Evolutionary conservation across 768 basidiomycete species (phyloP), one percentile per base, ranked within the genome.

Genomic region (Tephrocybe sp.): DNA sequence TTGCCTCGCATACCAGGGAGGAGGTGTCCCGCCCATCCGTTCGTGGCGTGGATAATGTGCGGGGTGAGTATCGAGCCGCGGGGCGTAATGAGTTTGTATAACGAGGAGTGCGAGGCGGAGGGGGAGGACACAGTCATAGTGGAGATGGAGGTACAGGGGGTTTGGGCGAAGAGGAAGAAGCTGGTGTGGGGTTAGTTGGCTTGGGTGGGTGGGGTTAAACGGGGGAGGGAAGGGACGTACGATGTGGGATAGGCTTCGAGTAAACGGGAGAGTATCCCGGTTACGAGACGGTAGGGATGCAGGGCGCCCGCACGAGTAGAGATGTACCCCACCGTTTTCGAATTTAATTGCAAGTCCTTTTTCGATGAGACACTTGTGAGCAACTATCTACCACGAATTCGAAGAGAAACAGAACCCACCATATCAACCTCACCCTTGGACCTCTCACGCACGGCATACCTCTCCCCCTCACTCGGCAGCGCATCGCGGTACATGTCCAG

Each of bases 21-120:
- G 39, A 95, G 77, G 55, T 89, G 84, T 1, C 88, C 81, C 2
- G 74, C 71, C 83, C 91, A 93, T 16, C 79, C 91, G 63, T 96
- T 96, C 2, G 90, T 92, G 2, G 89, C 88, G 62, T 92, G 91
- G 10, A 95, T 71, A 38, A 95, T 74, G 63, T 89, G 87, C 2
- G 65, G 67, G 0, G 88, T 70, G 13, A 58, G 65, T 20, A 90
- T 72, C 4, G 57, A 60, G 0, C 92, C 91, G 44, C 76, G 72
- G 0, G 84, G 72, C 1, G 91, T 92, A 16, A 62, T 53, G n/a
- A 90, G 70, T 8, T 67, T 71, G 67, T 88, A 89, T 14, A 65
- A 56, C 1, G 62, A 45, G n/a, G 51, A 9, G 7, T 38, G 3
- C 36, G 14, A 13, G 2, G 17, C 48, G 13, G 58, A 52, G n/a